phyloP scores from a whole-genome alignment of 78 protist genomes.

The Salpingoeca rosetta region DNA sequence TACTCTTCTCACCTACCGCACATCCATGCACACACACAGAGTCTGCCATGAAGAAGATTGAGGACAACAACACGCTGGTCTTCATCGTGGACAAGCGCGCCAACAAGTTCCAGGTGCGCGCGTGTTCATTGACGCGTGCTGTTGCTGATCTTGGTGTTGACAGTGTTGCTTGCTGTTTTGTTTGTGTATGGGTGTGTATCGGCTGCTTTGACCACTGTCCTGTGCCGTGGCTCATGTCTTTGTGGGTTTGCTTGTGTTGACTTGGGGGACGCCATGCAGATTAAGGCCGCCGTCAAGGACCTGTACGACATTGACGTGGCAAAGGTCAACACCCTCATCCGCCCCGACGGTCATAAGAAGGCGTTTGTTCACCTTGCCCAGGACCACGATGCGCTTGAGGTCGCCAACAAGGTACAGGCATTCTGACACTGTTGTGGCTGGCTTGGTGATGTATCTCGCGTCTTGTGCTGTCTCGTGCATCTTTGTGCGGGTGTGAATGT shows the following conservation, averaged over 20 bases:
- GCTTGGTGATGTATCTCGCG: background rate
- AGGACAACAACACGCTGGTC: conserved; percentile 93
- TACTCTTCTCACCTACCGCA: too few relatives aligned
- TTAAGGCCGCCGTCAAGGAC: conserved; percentile 76
- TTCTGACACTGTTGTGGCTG: too few relatives aligned
- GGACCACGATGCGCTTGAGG: conserved; percentile 76
- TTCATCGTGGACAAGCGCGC: conserved; percentile 86
- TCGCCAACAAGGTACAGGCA: conserved; percentile 92
- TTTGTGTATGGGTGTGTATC: too few relatives aligned
- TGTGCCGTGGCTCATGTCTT: too few relatives aligned
- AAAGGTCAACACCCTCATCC: conserved; percentile 88
- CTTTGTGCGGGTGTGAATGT: too few relatives aligned
- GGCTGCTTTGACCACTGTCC: too few relatives aligned
- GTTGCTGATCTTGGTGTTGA: background rate
- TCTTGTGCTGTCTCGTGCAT: background rate
- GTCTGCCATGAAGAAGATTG: conserved; percentile 93
- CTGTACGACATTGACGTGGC: conserved; percentile 82
- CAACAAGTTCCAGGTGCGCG: conserved; percentile 70
- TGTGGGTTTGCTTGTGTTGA: too few relatives aligned
- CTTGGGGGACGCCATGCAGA: too few relatives aligned
- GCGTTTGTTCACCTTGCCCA: conserved; percentile 86
- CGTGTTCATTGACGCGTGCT: too few relatives aligned
- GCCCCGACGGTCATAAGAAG: conserved; percentile 95
- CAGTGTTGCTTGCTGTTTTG: too few relatives aligned
- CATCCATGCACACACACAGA: too few relatives aligned